phyloP scores from a whole-genome alignment of 78 protist species.

The Pigoraptor vietnamica region DNA sequence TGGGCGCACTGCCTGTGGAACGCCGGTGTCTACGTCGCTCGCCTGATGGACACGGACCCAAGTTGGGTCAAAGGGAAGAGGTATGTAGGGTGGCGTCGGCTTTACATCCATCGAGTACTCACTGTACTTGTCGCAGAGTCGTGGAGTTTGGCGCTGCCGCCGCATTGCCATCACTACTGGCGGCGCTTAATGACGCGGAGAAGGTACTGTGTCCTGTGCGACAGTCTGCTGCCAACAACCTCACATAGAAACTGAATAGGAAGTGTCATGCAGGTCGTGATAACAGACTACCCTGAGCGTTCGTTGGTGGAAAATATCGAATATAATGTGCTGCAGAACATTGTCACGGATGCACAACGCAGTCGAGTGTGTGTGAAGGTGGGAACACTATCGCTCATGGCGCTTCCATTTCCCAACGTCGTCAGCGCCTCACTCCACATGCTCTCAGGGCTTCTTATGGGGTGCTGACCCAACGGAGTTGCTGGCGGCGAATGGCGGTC shows the following conservation, averaged over 20 bases:
- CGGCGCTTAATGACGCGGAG: background rate
- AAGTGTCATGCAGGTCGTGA: background rate
- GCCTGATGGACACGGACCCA: background rate
- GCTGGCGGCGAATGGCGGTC: background rate
- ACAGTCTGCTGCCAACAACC: background rate
- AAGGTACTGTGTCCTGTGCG: background rate
- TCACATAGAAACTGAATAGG: background rate
- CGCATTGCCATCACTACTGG: background rate
- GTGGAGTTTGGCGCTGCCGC: background rate
- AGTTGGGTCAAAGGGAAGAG: background rate
- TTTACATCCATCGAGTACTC: background rate
- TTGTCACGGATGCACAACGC: background rate
- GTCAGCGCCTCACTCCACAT: background rate
- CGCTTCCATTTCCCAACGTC: background rate
- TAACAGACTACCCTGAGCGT: background rate
- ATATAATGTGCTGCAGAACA: background rate
- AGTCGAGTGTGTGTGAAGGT: no score
- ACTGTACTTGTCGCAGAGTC: background rate
- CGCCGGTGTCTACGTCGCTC: background rate
- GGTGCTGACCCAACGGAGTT: background rate
- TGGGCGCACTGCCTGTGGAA: constrained; percentile 11
- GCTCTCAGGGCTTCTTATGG: background rate
- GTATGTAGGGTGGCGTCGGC: background rate
- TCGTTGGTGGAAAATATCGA: background rate
- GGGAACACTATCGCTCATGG: no score